These are phyloP conservation scores for Dalbergia cochinchinensis DNA, from an alignment of 306 rosid species.

Conservation along the genomic window DNA sequence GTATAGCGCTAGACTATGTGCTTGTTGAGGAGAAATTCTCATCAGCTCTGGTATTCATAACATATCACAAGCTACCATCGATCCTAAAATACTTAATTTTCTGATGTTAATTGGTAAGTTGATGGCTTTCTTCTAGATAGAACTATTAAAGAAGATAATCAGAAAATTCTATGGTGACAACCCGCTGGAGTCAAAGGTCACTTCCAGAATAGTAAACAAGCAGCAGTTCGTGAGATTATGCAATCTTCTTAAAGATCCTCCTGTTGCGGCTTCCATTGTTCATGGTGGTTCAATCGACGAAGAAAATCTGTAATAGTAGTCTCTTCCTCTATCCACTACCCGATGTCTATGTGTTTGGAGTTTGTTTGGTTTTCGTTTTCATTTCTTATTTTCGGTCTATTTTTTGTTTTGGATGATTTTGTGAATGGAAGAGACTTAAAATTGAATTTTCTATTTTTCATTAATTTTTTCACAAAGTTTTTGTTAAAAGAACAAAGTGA, in stretches of 20 bases:
- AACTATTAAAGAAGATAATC: constrained; percentile 59
- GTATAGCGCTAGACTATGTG: constrained; percentile 81
- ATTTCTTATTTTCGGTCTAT: too few relatives aligned
- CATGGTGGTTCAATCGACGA: constrained; percentile 82
- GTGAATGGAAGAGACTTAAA: too few relatives aligned
- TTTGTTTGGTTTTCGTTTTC: too few relatives aligned
- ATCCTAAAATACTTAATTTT: background rate
- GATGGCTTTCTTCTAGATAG: constrained; percentile 59
- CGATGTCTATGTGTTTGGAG: too few relatives aligned
- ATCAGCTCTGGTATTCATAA: constrained; percentile 61
- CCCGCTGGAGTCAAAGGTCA: constrained; percentile 57
- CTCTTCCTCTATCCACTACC: background rate
- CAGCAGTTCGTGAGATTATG: constrained; percentile 67
- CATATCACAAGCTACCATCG: constrained; percentile 21
- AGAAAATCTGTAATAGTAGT: constrained; percentile 63
- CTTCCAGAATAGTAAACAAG: constrained; percentile 71
- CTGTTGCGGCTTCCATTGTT: constrained; percentile 73
- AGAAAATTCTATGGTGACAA: constrained; percentile 70
- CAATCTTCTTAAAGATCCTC: constrained; percentile 74
- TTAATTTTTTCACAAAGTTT: too few relatives aligned
- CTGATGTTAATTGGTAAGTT: constrained; percentile 6
- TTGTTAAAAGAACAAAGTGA: too few relatives aligned
- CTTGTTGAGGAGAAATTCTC: constrained; percentile 77
- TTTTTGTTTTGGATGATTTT: too few relatives aligned
- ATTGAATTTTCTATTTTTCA: too few relatives aligned